Percentiles rank a stretch among this genome's conserved stretches.
Evolutionary conservation across 2,329 filamentous ascomycete species (phyloP).

Genomic region (Alternaria alternata): DNA sequence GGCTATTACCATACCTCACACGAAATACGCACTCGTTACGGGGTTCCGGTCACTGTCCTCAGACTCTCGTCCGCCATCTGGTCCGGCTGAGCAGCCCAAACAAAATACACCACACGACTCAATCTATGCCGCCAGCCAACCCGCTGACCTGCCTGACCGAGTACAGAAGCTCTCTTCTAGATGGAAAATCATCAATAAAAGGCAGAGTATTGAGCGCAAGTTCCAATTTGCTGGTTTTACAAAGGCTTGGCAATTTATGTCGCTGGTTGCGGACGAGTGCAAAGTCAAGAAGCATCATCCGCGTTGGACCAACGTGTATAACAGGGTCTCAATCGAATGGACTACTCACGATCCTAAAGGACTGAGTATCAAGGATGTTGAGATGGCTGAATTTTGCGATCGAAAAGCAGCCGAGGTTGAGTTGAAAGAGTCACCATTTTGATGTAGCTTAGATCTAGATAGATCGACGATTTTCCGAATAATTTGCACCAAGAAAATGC

Average conservation of each 20-base stretch:
- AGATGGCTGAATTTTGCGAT: slow-evolving; percentile 50
- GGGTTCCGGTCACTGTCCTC: slow-evolving; percentile 5
- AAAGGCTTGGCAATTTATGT: slow-evolving; percentile 48
- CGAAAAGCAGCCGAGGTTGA: slow-evolving; percentile 39
- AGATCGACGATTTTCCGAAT: neutral
- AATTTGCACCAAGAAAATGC: too few relatives aligned
- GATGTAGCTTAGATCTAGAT: neutral
- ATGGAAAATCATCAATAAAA: slow-evolving; percentile 37
- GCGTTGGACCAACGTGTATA: slow-evolving; percentile 47
- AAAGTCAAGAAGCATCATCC: slow-evolving; percentile 46
- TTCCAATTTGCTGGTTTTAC: slow-evolving; percentile 43
- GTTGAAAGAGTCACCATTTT: slow-evolving; percentile 19
- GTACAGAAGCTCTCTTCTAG: slow-evolving; percentile 28
- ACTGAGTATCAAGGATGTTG: slow-evolving; percentile 46
- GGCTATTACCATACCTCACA: neutral
- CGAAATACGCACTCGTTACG: neutral
- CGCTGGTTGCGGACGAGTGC: slow-evolving; percentile 43
- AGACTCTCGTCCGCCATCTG: slow-evolving; percentile 3
- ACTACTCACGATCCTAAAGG: slow-evolving; percentile 48
- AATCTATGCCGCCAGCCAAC: slow-evolving; percentile 41
- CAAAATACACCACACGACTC: slow-evolving; percentile 16
- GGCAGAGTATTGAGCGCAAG: slow-evolving; percentile 36
- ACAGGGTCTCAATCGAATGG: slow-evolving; percentile 45
- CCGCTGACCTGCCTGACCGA: slow-evolving; percentile 38
- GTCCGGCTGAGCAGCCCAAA: slow-evolving; percentile 1